Evolutionary conservation across 1,139 yeast species (phyloP).

Genomic region (Candida freyschussii): DNA sequence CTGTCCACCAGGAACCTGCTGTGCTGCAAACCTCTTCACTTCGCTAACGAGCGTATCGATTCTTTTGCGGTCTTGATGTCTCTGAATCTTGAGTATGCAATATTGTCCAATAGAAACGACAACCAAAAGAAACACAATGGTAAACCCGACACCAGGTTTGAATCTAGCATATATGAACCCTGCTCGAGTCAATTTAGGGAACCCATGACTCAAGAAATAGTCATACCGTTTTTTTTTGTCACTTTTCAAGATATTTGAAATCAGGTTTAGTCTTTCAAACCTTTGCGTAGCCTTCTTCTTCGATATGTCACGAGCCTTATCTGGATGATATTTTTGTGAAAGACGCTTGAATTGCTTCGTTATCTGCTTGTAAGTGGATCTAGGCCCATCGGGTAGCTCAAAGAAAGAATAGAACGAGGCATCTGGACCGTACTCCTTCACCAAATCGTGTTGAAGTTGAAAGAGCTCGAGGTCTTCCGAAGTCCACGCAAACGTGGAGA

Average conservation of each 20-base stretch:
- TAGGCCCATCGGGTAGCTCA: conserved; percentile 45
- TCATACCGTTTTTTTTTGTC: conserved; percentile 65
- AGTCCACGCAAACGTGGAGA: conserved; percentile 35
- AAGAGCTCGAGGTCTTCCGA: conserved; percentile 79
- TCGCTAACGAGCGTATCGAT: conserved; percentile 47
- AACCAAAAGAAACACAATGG: conserved; percentile 44
- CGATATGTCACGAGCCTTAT: conserved; percentile 42
- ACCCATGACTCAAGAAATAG: conserved; percentile 77
- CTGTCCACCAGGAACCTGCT: conserved; percentile 22
- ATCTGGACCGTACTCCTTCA: conserved; percentile 52
- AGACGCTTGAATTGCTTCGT: conserved; percentile 69
- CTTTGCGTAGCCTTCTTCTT: conserved; percentile 31
- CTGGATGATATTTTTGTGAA: conserved; percentile 78
- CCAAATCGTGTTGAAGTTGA: conserved; percentile 62
- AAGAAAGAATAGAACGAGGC: conserved; percentile 69
- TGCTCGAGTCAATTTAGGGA: conserved; percentile 70
- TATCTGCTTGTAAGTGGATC: conserved; percentile 59
- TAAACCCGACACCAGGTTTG: conserved; percentile 50
- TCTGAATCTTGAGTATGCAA: conserved; percentile 49
- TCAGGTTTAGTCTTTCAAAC: conserved; percentile 19
- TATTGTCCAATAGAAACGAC: conserved; percentile 57
- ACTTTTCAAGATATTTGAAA: conserved; percentile 27
- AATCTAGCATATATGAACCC: conserved; percentile 45
- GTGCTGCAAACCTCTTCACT: conserved; percentile 33
- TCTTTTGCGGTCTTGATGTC: conserved; percentile 54